Conservation (phyloP, 1,284 basidiomycete species). For the Tilletia horrida region DNA sequence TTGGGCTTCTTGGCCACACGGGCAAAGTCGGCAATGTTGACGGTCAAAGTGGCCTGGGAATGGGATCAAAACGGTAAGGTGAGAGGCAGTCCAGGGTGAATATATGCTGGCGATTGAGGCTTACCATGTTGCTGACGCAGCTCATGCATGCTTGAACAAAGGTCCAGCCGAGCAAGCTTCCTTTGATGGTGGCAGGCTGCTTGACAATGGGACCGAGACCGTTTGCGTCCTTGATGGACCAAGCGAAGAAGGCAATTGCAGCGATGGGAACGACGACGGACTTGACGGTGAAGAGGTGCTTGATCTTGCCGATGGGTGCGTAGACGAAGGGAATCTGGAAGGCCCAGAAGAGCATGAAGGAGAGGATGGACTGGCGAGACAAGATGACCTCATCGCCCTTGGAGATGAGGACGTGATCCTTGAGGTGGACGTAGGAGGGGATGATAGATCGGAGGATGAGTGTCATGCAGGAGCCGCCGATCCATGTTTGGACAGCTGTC, state of each 20-base stretch:
- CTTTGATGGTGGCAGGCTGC: conserved; percentile 67
- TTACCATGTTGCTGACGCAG: conserved; percentile 37
- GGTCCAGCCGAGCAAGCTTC: conserved; percentile 71
- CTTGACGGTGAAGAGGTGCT: conserved; percentile 77
- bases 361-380: conserved; percentile 58
- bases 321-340: conserved; percentile 74
- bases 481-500: conserved; percentile 39
- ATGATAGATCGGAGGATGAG: conserved; percentile 66
- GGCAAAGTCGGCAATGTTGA: conserved; percentile 45
- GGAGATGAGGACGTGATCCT: conserved; percentile 68
- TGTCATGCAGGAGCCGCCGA: conserved; percentile 73
- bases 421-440: conserved; percentile 65
- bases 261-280: conserved; percentile 63
- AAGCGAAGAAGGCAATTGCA: conserved; percentile 69
- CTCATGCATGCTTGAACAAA: conserved; percentile 62
- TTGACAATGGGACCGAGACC: conserved; percentile 74
- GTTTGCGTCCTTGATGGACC: conserved; percentile 71
- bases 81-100: no score
- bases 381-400: conserved; percentile 58
- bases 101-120: no score
- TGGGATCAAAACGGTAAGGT: background rate
- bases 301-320: conserved; percentile 75
- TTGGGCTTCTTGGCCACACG: conserved; percentile 36
- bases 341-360: conserved; percentile 83
- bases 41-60: conserved; percentile 3